Evolutionary conservation across 179 eudicot species (phyloP), one percentile per base, ranked within the genome.

Genomic region (Pouteria campechiana): DNA sequence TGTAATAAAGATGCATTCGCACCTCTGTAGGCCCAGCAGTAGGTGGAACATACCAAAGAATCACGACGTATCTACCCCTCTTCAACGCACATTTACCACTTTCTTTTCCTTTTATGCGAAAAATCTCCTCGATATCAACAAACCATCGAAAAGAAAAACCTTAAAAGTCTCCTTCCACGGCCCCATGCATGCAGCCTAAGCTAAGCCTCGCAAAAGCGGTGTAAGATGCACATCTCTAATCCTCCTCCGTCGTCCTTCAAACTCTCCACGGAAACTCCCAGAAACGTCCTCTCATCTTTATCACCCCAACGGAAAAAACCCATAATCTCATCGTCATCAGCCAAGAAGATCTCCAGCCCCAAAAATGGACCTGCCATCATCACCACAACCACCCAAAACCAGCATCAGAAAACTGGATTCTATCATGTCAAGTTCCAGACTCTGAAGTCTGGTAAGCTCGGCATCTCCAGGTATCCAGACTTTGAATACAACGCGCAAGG

Each of bases 401-500:
- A 24, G 13, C 21, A 21, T n/a, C 17, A 22, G 7, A 47, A 60
- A 69, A 20, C 67, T 16, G 56, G 30, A 58, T 25, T 10, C 5
- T 69, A 61, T 48, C 36, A 41, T 17, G 54, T 83, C 11, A 62
- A 44, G 36, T 69, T 83, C 61, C 51, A 60, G 64, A 76, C 84
- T 1, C 43, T 72, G 43, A 76, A 63, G 37, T 74, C 68, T 17
- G 85, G 98, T 80, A 79, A 70, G 48, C 87, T 90, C 4, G 90
- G 98, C n/a, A 90, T 90, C 19, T 55, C 87, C 3, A 64, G 82
- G 18, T 90, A 81, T 28, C 97, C 97, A 2, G 77, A 81, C 30
- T 90, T 86, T 17, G 73, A 68, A 36, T 90, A 90, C 60, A 64
- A 82, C 41, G 95, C 93, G 1, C 19, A 52, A 28, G 94, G 95